Percentiles rank a stretch among this genome's conserved stretches.
Conservation (phyloP, 2,329 filamentous ascomycete species). For the Nannizzia gypsea region DNA sequence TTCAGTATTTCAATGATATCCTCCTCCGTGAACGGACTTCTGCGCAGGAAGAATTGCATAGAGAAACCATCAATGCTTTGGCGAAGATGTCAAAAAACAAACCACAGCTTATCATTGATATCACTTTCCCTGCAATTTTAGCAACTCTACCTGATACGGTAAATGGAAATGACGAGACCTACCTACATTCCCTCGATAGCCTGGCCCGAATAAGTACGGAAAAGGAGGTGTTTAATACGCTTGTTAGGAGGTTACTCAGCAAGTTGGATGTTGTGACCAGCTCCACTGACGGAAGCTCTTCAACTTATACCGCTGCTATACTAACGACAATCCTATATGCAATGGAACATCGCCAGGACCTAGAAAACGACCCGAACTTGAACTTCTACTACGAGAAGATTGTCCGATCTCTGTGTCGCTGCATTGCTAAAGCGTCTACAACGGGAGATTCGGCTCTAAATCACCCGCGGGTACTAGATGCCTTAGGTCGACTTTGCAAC, state of each 20-base stretch:
- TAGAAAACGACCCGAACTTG: conserved; percentile 33
- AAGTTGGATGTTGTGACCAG: conserved; percentile 45
- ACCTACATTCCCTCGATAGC: conserved; percentile 48
- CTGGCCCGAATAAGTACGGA: conserved; percentile 54
- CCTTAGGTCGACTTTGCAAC: conserved; percentile 50
- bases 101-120: conserved; percentile 50
- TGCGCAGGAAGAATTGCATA: conserved; percentile 43
- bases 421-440: conserved; percentile 27
- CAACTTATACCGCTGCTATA: conserved; percentile 47
- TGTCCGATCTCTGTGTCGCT: conserved; percentile 34
- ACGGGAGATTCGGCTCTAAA: conserved; percentile 31
- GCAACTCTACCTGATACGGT: conserved; percentile 50
- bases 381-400: conserved; percentile 41
- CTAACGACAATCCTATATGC: conserved; percentile 51
- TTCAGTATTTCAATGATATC: conserved; percentile 49
- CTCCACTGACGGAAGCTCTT: conserved; percentile 35
- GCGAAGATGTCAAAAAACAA: conserved; percentile 51
- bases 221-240: conserved; percentile 50
- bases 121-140: conserved; percentile 55
- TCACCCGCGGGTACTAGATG: conserved; percentile 45
- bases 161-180: conserved; percentile 34
- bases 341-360: conserved; percentile 40
- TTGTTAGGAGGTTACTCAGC: conserved; percentile 51
- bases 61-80: conserved; percentile 47
- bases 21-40: conserved; percentile 48